Percentiles rank a stretch among this genome's conserved stretches.
phyloP scores from a whole-genome alignment of 441 rosid species.

The Isatis lusitanica region DNA sequence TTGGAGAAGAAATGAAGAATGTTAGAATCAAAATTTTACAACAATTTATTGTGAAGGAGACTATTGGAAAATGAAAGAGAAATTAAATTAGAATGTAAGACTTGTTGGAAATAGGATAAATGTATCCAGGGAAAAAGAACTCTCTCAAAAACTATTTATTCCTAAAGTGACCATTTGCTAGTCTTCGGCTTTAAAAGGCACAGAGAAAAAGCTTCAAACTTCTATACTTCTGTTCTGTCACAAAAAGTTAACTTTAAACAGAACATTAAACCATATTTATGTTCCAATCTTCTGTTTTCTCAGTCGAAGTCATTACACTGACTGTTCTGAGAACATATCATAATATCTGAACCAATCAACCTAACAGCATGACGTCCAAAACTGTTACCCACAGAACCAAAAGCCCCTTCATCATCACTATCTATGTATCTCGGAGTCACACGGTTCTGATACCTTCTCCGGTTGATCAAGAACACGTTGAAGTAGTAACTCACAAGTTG shows the following conservation, averaged over 20 bases:
- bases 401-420: conserved; percentile 55
- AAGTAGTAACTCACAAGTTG: conserved; percentile 58
- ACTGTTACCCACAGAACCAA: conserved; percentile 51
- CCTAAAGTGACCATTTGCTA: neutral
- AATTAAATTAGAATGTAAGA: neutral
- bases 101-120: conserved; percentile 4
- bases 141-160: neutral
- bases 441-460: conserved; percentile 65
- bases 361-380: conserved; percentile 48
- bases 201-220: neutral
- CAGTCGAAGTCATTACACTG: conserved; percentile 48
- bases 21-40: neutral
- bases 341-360: conserved; percentile 36
- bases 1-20: neutral
- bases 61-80: conserved; percentile 1
- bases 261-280: neutral
- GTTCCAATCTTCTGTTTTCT: conserved; percentile 10
- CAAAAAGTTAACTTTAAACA: neutral
- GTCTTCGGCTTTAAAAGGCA: neutral
- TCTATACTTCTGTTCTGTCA: conserved; percentile 11
- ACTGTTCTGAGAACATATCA: conserved; percentile 55
- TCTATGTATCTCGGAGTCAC: conserved; percentile 48
- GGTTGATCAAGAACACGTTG: conserved; percentile 50
- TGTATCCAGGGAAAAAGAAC: neutral
- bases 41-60: neutral